A percentile compares a stretch with the other conserved stretches of the same genome.
Conservation (phyloP, 148 eudicot species). For the Fallopia convolvulus region DNA sequence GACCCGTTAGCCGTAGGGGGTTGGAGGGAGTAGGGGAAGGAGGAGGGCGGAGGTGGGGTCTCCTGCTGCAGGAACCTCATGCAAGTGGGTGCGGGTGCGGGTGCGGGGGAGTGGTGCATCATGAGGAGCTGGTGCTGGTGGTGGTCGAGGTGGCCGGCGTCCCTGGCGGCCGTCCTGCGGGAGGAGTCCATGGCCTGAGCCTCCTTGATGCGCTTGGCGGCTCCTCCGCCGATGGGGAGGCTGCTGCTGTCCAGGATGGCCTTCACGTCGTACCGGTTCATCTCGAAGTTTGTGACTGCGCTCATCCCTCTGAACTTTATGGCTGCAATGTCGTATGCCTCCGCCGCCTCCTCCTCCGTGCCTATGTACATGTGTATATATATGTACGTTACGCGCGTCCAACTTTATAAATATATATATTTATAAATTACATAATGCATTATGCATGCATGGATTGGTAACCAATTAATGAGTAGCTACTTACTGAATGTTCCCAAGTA, state of each 20-base stretch:
- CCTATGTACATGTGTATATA: slow-evolving; percentile 25
- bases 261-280: slow-evolving; percentile 88
- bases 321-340: slow-evolving; percentile 96
- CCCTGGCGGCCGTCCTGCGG: slow-evolving; percentile 25
- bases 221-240: slow-evolving; percentile 92
- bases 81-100: slow-evolving; percentile 40
- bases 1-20: slow-evolving; percentile 10
- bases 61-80: background rate
- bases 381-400: background rate
- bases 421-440: no score
- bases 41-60: background rate
- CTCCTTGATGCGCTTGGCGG: slow-evolving; percentile 86
- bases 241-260: slow-evolving; percentile 86
- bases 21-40: background rate
- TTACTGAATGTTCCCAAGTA: slow-evolving; percentile 97
- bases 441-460: no score
- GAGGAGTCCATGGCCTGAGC: slow-evolving; percentile 88
- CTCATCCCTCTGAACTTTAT: slow-evolving; percentile 91
- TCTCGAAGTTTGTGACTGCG: slow-evolving; percentile 95
- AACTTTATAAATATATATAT: no score
- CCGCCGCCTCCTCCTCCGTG: slow-evolving; percentile 98
- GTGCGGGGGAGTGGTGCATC: background rate
- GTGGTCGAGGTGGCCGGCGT: slow-evolving; percentile 24
- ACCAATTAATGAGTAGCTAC: slow-evolving; percentile 12
- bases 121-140: slow-evolving; percentile 13